phyloP scores from a whole-genome alignment of 352 stramenopile genomes.

The Phytophthora aleatoria region DNA sequence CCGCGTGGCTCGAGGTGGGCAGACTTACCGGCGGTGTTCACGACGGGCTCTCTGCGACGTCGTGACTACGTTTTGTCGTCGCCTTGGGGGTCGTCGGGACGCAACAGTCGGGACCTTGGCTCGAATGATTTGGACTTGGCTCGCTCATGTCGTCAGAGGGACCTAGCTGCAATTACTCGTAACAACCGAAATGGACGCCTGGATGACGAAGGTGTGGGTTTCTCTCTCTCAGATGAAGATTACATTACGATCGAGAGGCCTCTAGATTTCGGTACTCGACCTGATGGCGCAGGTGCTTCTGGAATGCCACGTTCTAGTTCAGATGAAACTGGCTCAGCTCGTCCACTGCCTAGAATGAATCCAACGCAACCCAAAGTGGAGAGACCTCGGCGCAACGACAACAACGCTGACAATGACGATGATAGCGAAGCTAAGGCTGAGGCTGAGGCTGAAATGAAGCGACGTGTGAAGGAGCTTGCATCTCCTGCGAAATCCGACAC shows the following conservation, averaged over 20 bases:
- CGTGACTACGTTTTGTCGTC: constrained; percentile 54
- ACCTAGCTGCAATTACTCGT: constrained; percentile 36
- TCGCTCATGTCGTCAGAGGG: constrained; percentile 27
- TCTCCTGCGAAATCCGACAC: constrained; percentile 55
- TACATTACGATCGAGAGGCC: constrained; percentile 67
- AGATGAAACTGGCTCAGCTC: constrained; percentile 19
- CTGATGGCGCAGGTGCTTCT: neutral
- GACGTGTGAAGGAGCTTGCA: constrained; percentile 42
- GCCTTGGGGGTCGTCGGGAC: constrained; percentile 36
- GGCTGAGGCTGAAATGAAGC: constrained; percentile 27
- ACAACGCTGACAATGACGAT: constrained; percentile 13
- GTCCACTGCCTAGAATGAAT: constrained; percentile 25
- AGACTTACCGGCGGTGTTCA: constrained; percentile 42
- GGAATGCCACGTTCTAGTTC: constrained; percentile 26
- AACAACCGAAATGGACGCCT: constrained; percentile 45
- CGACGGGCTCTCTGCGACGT: constrained; percentile 41
- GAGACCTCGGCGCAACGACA: constrained; percentile 9
- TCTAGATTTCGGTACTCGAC: constrained; percentile 32
- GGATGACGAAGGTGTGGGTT: constrained; percentile 37
- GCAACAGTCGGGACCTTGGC: constrained; percentile 26
- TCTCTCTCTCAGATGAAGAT: constrained; percentile 72
- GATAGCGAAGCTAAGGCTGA: constrained; percentile 18
- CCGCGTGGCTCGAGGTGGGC: constrained; percentile 40
- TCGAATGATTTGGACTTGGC: constrained; percentile 41
- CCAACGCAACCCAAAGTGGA: constrained; percentile 23